Evolutionary conservation across 495 filamentous ascomycete species (phyloP).

Genomic region (Penicillium dipodomyicola): DNA sequence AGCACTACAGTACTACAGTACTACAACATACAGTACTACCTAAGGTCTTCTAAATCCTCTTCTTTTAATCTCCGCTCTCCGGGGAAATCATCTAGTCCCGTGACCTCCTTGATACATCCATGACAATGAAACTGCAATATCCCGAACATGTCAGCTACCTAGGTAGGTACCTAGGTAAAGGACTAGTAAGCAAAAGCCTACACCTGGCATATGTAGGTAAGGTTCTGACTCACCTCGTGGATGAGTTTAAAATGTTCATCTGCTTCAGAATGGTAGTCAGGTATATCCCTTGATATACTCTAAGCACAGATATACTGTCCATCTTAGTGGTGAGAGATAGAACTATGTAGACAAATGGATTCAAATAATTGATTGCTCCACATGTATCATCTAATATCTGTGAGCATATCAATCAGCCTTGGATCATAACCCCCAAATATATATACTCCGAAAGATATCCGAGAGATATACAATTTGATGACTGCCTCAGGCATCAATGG

Average conservation of each 20-base stretch:
- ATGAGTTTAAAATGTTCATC: neutral
- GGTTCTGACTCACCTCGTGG: neutral
- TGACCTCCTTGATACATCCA: neutral
- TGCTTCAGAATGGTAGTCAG: neutral
- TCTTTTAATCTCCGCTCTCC: neutral
- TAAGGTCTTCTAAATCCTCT: neutral
- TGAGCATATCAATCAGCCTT: neutral
- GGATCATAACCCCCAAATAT: neutral
- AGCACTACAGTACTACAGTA: neutral
- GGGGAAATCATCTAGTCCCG: neutral
- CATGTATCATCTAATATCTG: neutral
- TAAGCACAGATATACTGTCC: no score
- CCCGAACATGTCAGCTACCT: neutral
- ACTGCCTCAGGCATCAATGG: constrained; percentile 37
- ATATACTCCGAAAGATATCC: constrained; percentile 3
- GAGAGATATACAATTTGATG: constrained; percentile 1
- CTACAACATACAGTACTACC: neutral
- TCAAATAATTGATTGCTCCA: neutral
- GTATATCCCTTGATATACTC: neutral
- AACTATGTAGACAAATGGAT: neutral
- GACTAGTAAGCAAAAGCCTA: neutral
- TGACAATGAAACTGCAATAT: neutral
- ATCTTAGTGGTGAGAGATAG: no score
- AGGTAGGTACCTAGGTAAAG: no score
- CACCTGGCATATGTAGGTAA: neutral